A percentile compares a stretch with the other conserved stretches of the same genome.
Evolutionary conservation across 306 rosid genomes (phyloP).

Genomic region (Albizia julibrissin): DNA sequence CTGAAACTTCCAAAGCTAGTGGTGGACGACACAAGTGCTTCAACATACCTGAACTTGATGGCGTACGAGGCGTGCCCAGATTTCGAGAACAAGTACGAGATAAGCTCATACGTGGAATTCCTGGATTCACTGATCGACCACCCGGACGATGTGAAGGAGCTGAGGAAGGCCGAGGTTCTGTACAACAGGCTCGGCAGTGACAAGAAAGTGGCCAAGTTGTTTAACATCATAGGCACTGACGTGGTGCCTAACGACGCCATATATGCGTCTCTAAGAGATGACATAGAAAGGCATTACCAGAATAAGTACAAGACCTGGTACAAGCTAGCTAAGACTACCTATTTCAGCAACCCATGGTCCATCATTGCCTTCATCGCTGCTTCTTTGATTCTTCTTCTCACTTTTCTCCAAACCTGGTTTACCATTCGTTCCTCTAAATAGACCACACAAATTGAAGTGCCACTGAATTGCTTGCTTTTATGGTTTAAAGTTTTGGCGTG

Average conservation of each 20-base stretch:
- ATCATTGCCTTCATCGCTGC: neutral
- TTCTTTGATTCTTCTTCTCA: neutral
- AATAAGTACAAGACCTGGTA: neutral
- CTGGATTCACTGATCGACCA: conserved; percentile 36
- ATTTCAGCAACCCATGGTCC: neutral
- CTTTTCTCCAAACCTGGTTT: neutral
- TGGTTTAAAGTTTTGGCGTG: neutral
- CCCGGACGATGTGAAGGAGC: neutral
- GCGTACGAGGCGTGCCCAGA: conserved; percentile 49
- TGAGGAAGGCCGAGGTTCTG: neutral
- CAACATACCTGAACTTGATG: neutral
- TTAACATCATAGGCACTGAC: neutral
- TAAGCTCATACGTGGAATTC: conserved; percentile 32
- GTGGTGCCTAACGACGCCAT: neutral
- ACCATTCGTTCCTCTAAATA: neutral
- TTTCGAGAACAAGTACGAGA: conserved; percentile 26
- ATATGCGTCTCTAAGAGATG: neutral
- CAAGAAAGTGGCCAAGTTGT: neutral
- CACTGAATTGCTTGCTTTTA: neutral
- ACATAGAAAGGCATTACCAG: neutral
- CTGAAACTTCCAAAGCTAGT: neutral
- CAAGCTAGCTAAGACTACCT: neutral
- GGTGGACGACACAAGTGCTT: neutral
- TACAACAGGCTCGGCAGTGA: neutral
- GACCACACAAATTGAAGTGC: neutral